Percentiles rank a stretch among this genome's conserved stretches.
Evolutionary conservation across 106 monocot genomes (phyloP).

Genomic region (Acorus calamus): DNA sequence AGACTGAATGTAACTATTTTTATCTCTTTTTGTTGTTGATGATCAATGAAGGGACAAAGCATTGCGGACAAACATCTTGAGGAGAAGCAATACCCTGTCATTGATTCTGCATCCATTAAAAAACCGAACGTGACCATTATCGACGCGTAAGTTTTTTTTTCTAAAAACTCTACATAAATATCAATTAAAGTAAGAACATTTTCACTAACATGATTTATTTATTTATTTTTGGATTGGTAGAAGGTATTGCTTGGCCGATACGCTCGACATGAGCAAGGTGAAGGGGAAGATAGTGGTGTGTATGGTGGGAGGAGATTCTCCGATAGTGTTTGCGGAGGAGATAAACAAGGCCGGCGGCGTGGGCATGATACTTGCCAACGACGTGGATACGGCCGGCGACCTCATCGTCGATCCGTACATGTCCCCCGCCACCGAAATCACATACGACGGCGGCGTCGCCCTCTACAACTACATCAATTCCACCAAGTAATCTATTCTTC

Average conservation of each 20-base stretch:
- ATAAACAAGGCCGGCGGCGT: constrained; percentile 34
- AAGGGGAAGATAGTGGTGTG: constrained; percentile 41
- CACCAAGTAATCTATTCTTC: not conserved
- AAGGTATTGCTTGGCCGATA: constrained; percentile 9
- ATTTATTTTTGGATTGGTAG: constrained; percentile 3
- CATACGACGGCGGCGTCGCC: constrained; percentile 14
- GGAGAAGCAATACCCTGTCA: too few species aligned
- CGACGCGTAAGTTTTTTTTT: too few species aligned
- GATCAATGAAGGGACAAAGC: too few species aligned
- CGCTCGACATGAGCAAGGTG: constrained; percentile 31
- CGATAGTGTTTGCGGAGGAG: constrained; percentile 15
- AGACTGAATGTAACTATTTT: too few species aligned
- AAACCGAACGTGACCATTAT: too few species aligned
- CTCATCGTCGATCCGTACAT: constrained; percentile 23
- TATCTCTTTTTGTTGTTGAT: too few species aligned
- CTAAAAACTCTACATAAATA: too few species aligned
- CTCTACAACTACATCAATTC: constrained; percentile 36
- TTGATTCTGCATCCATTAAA: too few species aligned
- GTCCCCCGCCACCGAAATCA: constrained; percentile 34
- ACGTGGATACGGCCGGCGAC: constrained; percentile 11
- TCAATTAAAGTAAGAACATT: too few species aligned
- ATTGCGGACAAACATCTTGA: too few species aligned
- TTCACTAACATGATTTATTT: too few species aligned
- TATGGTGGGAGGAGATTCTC: constrained; percentile 8
- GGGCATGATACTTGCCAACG: constrained; percentile 37